Base-by-base conservation (phyloP, 2,329 filamentous ascomycete genomes). In the Aspergillus aculeatus region DNA sequence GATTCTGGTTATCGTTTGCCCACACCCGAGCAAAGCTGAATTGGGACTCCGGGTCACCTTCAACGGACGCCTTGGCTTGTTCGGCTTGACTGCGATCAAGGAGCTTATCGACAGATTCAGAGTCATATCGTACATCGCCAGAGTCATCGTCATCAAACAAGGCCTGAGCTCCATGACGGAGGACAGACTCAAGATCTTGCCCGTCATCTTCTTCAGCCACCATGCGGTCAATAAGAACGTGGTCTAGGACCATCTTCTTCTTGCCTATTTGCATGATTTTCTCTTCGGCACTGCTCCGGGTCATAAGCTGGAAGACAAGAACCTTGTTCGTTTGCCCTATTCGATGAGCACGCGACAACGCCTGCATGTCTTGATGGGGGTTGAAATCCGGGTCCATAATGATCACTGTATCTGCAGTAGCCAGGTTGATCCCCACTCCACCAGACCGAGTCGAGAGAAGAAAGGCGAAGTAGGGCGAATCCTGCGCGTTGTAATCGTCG, bases 331-430 rank as follows among this genome's bases (percentile, higher is more conserved):
- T 92, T 76, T 99, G 96, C 0, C 96, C 96, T 64, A 99, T 98
- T 26, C 95, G 89, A 75, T 99, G 95, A 19, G 94, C 95, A 65
- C 96, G 88, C 31, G 94, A 96, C 31, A 99, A 83, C 0, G 95
- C 95, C 74, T 99, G 95, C 47, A 99, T 90, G 70, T 99, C 96
- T 75, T 99, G 95, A 71, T 99, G 95, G 0, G 95, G 95, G 63
- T 99, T 99, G 81, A 96, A 98, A 71, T 99, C 95, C 0, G 92
- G 92, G 68, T 99, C 93, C 66, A 98, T 86, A 65, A 99, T 97
- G 65, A 99, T 97, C 62, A 99, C 96, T 0, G 95, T 99, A 71
- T 99, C 95, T 2, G 95, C 95, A 7, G 93, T 96, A 0, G 95
- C 95, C 57, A 99, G 83, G 71, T 99, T 99, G 80, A 99, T 99